Conservation (phyloP, 352 stramenopile genomes). For the Aphanomyces euteiches region DNA sequence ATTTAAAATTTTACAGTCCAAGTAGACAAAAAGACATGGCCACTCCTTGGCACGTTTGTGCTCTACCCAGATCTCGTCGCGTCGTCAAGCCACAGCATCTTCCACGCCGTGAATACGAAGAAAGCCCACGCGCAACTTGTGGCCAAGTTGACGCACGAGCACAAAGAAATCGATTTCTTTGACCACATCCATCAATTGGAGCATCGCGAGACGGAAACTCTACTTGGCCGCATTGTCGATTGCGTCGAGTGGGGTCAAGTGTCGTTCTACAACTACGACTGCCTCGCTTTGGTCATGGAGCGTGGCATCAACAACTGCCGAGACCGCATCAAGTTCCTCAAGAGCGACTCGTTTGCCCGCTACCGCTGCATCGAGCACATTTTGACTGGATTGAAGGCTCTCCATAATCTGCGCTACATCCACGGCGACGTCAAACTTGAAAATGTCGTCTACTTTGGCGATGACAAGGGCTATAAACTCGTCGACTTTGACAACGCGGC, state of each 20-base stretch:
- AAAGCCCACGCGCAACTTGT: not conserved
- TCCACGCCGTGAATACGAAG: not conserved
- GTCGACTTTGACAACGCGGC: not conserved
- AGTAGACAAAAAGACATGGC: not conserved
- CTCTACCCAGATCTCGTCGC: not conserved
- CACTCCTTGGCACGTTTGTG: not conserved
- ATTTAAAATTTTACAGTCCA: too few species aligned
- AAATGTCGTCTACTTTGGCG: not conserved
- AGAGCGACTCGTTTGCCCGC: not conserved
- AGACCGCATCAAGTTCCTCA: not conserved
- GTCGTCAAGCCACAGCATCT: not conserved
- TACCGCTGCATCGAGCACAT: not conserved
- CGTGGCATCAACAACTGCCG: not conserved
- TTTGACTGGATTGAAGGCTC: not conserved
- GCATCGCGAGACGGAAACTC: not conserved
- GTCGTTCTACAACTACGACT: not conserved
- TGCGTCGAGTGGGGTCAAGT: not conserved
- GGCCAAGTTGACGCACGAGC: not conserved
- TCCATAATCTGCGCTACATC: not conserved
- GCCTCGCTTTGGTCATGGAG: not conserved
- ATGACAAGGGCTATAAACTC: not conserved
- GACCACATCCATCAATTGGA: not conserved
- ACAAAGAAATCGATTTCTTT: not conserved
- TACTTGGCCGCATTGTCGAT: not conserved
- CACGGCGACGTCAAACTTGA: slow-evolving; percentile 11